Conservation (phyloP, 331 rosid genomes). For the Malus hybrid region DNA sequence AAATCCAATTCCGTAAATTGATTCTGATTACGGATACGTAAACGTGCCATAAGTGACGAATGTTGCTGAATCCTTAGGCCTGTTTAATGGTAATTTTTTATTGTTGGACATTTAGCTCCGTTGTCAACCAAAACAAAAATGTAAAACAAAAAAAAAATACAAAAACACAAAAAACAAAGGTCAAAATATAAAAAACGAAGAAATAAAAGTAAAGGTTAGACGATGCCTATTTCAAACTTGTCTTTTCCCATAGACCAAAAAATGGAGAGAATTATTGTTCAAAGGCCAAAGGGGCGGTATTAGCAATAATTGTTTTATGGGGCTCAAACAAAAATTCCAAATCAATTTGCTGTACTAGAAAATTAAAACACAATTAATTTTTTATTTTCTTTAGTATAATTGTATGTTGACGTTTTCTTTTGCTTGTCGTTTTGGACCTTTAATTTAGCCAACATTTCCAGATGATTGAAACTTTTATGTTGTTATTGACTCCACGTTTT, state of each 20-base stretch:
- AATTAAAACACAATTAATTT: neutral
- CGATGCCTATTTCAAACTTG: neutral
- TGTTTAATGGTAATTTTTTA: too few species aligned
- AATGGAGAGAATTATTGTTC: neutral
- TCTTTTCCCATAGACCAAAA: neutral
- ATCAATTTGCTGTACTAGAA: neutral
- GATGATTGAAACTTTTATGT: neutral
- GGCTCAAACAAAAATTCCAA: neutral
- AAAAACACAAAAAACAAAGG: too few species aligned
- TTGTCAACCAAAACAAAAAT: too few species aligned
- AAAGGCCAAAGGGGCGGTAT: neutral
- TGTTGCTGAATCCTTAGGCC: too few species aligned
- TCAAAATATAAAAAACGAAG: neutral
- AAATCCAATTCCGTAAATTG: too few species aligned
- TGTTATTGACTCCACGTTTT: constrained; percentile 3
- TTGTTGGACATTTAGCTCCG: too few species aligned
- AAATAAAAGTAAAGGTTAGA: neutral
- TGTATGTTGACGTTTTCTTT: neutral
- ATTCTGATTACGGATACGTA: too few species aligned
- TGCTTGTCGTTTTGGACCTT: neutral
- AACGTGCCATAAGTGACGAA: too few species aligned
- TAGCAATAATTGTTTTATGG: neutral
- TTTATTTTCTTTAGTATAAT: neutral
- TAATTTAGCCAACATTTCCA: constrained; percentile 1
- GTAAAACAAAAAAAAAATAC: neutral